Evolutionary conservation across 768 basidiomycete species (phyloP).

Genomic region (Crucibulum laeve): DNA sequence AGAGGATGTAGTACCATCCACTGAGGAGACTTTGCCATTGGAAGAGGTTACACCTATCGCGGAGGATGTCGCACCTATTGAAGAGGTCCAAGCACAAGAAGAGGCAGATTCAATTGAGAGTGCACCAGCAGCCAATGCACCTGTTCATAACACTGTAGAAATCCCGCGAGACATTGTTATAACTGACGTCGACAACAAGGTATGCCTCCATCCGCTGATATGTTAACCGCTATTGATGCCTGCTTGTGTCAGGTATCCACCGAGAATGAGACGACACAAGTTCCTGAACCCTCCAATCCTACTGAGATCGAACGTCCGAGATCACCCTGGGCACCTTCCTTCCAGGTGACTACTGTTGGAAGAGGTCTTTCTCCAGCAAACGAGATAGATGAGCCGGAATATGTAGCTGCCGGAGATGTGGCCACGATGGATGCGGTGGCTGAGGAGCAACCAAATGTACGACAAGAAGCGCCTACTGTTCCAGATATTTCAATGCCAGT

Average conservation of each 20-base stretch:
- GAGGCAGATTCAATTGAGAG: not conserved
- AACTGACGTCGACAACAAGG: too few species aligned
- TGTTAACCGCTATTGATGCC: too few species aligned
- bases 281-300: too few species aligned
- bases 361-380: conserved; percentile 20
- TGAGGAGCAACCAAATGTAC: too few species aligned
- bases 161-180: too few species aligned
- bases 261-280: too few species aligned
- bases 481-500: not conserved
- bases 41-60: conserved; percentile 2
- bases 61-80: not conserved
- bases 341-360: conserved; percentile 41
- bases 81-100: not conserved
- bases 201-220: too few species aligned
- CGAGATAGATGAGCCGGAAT: conserved; percentile 10
- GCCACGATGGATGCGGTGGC: not conserved
- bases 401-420: conserved; percentile 3
- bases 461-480: not conserved
- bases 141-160: too few species aligned
- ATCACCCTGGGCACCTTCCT: conserved; percentile 50
- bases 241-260: too few species aligned
- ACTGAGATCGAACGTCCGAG: conserved; percentile 37
- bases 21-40: conserved; percentile 3
- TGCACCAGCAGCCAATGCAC: too few species aligned
- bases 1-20: not conserved